A percentile compares a stretch with the other conserved stretches of the same genome.
Evolutionary conservation across 192 early-diverging fungal genomes (phyloP).

Genomic region (Coemansia sp.): DNA sequence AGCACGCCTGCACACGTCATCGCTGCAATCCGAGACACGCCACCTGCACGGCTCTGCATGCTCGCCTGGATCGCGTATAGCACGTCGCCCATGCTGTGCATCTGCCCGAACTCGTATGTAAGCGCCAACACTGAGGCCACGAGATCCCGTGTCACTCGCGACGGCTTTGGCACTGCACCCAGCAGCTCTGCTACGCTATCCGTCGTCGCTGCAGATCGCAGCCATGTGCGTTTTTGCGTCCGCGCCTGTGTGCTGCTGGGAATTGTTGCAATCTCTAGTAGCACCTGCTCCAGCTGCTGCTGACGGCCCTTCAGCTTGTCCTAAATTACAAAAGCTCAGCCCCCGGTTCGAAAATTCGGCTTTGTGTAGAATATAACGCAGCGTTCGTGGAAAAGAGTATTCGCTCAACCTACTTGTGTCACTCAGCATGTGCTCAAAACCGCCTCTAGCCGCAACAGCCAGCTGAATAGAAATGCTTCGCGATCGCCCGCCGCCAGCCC

Average conservation of each 20-base stretch:
- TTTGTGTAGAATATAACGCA: neutral
- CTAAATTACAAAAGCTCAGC: conserved; percentile 15
- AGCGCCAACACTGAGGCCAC: conserved; percentile 30
- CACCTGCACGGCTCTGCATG: conserved; percentile 9
- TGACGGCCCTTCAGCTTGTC: conserved; percentile 63
- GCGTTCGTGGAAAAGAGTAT: no score
- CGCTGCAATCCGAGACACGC: conserved; percentile 59
- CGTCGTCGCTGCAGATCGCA: conserved; percentile 65
- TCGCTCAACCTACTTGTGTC: neutral
- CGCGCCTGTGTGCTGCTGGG: conserved; percentile 50
- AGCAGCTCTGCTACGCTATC: conserved; percentile 52
- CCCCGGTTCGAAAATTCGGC: neutral
- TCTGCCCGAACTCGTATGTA: conserved; percentile 29
- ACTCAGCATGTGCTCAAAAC: conserved; percentile 52
- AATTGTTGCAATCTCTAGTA: conserved; percentile 66
- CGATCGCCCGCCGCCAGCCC: conserved; percentile 55
- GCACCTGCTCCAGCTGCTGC: conserved; percentile 66
- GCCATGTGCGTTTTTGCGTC: conserved; percentile 70
- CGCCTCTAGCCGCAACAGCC: conserved; percentile 80
- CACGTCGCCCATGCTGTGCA: conserved; percentile 35
- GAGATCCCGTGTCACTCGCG: conserved; percentile 30
- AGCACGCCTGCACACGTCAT: conserved; percentile 74
- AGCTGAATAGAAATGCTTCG: conserved; percentile 87
- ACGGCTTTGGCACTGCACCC: conserved; percentile 26
- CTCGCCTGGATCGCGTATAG: conserved; percentile 30